Evolutionary conservation across 768 basidiomycete genomes (phyloP).

Genomic region (Pisolithus tinctorius): DNA sequence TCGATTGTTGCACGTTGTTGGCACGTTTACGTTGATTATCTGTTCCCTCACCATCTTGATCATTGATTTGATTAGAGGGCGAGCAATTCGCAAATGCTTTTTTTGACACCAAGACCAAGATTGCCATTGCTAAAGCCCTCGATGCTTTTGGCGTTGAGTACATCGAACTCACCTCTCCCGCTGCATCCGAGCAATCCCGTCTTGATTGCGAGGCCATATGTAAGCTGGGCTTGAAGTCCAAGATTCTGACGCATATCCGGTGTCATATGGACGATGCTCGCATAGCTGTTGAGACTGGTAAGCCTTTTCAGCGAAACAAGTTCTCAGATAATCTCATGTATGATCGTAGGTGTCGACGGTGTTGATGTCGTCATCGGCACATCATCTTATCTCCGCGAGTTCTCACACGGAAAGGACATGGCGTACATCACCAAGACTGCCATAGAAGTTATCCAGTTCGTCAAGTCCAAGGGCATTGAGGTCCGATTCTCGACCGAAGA

Average conservation of each 20-base stretch:
- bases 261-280: constrained; percentile 99
- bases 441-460: constrained; percentile 97
- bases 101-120: constrained; percentile 99
- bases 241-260: constrained; percentile 97
- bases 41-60: neutral
- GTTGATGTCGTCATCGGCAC: constrained; percentile 99
- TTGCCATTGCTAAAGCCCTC: constrained; percentile 95
- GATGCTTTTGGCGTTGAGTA: constrained; percentile 99
- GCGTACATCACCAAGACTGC: constrained; percentile 98
- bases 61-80: constrained; percentile 56
- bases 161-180: constrained; percentile 97
- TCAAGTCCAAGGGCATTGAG: constrained; percentile 99
- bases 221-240: constrained; percentile 93
- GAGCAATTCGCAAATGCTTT: constrained; percentile 99
- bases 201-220: constrained; percentile 96
- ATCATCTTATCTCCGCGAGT: constrained; percentile 97
- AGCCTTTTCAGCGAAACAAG: constrained; percentile 10
- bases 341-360: constrained; percentile 79
- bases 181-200: constrained; percentile 92
- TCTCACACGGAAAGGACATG: constrained; percentile 99
- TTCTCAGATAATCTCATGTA: neutral
- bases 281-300: constrained; percentile 96
- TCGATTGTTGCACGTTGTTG: neutral
- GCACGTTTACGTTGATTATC: neutral
- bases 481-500: constrained; percentile 99